phyloP scores from a whole-genome alignment of 495 filamentous ascomycete genomes.

The Astrocystis sublimbata region DNA sequence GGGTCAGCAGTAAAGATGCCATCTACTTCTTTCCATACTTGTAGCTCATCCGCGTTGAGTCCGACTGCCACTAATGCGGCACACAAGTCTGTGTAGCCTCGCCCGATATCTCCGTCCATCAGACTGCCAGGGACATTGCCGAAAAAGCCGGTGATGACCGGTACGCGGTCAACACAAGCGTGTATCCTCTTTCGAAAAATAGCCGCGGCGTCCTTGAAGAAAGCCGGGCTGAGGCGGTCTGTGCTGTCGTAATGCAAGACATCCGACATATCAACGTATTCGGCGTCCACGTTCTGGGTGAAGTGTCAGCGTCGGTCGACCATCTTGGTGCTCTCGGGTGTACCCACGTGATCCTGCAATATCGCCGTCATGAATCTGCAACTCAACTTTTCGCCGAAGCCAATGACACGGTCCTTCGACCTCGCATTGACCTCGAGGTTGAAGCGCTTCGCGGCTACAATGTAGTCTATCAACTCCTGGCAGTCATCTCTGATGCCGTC shows the following conservation, averaged over 20 bases:
- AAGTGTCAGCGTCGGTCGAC: not conserved
- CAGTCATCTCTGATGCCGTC: conserved; percentile 74
- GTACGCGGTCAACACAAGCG: conserved; percentile 68
- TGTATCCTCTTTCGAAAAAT: conserved; percentile 66
- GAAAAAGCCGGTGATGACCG: conserved; percentile 84
- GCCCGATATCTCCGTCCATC: conserved; percentile 72
- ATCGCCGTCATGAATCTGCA: conserved; percentile 84
- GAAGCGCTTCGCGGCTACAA: conserved; percentile 56
- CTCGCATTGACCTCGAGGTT: conserved; percentile 72
- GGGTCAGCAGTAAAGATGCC: conserved; percentile 91
- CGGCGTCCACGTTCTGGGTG: conserved; percentile 67
- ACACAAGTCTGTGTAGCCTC: conserved; percentile 89
- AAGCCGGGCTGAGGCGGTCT: conserved; percentile 69
- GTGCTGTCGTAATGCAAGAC: conserved; percentile 62
- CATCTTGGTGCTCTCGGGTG: not conserved
- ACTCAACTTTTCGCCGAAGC: conserved; percentile 90
- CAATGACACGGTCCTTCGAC: conserved; percentile 86
- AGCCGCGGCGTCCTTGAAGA: conserved; percentile 71
- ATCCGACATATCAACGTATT: conserved; percentile 84
- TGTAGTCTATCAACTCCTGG: conserved; percentile 56
- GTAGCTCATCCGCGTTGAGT: conserved; percentile 72
- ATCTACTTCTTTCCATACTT: conserved; percentile 93
- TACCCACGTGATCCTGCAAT: conserved; percentile 58
- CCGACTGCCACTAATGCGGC: conserved; percentile 81
- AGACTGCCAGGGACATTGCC: conserved; percentile 80